These are phyloP conservation scores for Nothophytophthora sp. DNA, from an alignment of 352 stramenopile species.

Conservation along the genomic window DNA sequence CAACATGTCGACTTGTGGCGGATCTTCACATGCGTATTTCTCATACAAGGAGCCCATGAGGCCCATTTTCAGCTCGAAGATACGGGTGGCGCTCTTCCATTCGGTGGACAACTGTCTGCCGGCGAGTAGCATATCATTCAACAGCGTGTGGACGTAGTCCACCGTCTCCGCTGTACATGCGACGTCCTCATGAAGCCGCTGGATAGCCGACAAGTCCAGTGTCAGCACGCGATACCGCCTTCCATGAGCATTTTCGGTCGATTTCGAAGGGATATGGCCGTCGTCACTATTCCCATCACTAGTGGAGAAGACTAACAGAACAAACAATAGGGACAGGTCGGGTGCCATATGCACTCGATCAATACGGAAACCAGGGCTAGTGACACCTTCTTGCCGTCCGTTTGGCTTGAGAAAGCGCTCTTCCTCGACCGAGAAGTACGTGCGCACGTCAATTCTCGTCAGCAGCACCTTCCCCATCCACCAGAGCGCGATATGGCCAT, in stretches of 20 bases:
- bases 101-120: slow-evolving; percentile 48
- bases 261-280: not conserved
- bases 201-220: slow-evolving; percentile 35
- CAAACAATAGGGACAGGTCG: slow-evolving; percentile 44
- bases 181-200: slow-evolving; percentile 32
- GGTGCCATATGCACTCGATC: slow-evolving; percentile 33
- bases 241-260: not conserved
- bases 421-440: slow-evolving; percentile 27
- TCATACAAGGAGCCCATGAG: slow-evolving; percentile 76
- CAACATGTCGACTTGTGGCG: slow-evolving; percentile 78
- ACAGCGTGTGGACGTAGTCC: slow-evolving; percentile 21
- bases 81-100: slow-evolving; percentile 78
- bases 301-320: slow-evolving; percentile 24
- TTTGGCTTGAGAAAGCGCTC: slow-evolving; percentile 11
- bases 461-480: slow-evolving; percentile 62
- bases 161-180: slow-evolving; percentile 28
- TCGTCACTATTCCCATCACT: not conserved
- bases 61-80: slow-evolving; percentile 82
- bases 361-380: slow-evolving; percentile 17
- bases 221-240: slow-evolving; percentile 36
- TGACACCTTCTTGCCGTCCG: slow-evolving; percentile 1
- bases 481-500: slow-evolving; percentile 49
- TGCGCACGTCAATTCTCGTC: slow-evolving; percentile 38
- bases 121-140: slow-evolving; percentile 31
- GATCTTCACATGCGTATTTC: slow-evolving; percentile 67